Conservation (phyloP, 257 asterid genomes). For the Primulina tabacum region DNA sequence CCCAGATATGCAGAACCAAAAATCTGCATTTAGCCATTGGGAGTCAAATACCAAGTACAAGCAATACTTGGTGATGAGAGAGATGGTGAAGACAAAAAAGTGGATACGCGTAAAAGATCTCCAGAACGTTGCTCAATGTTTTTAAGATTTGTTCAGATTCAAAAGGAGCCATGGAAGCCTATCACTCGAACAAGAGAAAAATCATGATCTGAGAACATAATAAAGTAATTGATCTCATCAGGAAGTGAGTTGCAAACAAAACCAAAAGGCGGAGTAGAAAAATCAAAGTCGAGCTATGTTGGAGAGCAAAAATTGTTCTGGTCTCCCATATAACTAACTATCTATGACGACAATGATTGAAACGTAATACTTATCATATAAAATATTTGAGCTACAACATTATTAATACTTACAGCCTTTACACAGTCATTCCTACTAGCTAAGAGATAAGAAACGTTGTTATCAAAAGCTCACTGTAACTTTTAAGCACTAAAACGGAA, state of each 20-base stretch:
- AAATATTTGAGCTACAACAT: too few species aligned
- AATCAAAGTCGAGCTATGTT: background rate
- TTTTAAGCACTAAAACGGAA: background rate
- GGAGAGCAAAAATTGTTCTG: background rate
- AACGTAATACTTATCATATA: too few species aligned
- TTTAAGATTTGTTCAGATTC: too few species aligned
- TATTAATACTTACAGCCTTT: too few species aligned
- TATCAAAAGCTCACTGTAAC: background rate
- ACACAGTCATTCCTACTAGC: too few species aligned
- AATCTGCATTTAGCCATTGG: constrained; percentile 44
- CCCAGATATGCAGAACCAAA: constrained; percentile 91
- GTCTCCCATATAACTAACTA: too few species aligned
- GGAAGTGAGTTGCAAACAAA: background rate
- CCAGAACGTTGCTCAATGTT: background rate
- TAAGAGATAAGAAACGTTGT: background rate
- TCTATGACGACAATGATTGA: too few species aligned
- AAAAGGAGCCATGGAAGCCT: too few species aligned
- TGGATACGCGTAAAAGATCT: background rate
- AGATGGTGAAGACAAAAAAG: background rate
- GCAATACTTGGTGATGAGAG: background rate
- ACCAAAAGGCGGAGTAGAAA: too few species aligned
- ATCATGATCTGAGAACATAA: background rate
- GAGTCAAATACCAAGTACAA: constrained; percentile 20
- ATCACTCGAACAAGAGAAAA: background rate
- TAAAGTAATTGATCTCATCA: background rate